phyloP scores from a whole-genome alignment of 148 eudicot genomes.

The Cornus florida region DNA sequence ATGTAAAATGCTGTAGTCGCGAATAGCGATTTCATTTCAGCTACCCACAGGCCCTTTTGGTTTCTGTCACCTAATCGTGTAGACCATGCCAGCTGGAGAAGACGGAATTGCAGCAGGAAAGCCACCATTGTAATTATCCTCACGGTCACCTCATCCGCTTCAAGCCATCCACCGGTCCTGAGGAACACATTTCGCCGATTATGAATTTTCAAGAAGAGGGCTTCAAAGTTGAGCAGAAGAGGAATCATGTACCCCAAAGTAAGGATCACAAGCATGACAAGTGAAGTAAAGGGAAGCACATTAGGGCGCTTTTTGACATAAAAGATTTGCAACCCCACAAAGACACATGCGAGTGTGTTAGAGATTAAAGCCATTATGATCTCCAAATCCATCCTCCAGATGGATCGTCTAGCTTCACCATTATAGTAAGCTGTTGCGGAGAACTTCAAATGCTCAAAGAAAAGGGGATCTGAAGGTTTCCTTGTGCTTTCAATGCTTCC shows the following conservation, averaged over 20 bases:
- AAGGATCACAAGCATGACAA: conserved; percentile 14
- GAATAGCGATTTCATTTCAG: conserved; percentile 14
- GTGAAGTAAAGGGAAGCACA: conserved; percentile 6
- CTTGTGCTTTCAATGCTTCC: conserved; percentile 23
- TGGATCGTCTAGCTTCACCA: neutral
- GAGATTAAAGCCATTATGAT: conserved; percentile 22
- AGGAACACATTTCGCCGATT: no score
- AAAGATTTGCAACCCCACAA: conserved; percentile 8
- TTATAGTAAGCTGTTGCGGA: neutral
- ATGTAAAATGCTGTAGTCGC: neutral
- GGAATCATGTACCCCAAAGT: no score
- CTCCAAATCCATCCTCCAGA: conserved; percentile 22
- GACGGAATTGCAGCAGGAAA: conserved; percentile 24
- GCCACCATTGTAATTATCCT: conserved; percentile 15
- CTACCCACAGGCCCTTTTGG: conserved; percentile 1
- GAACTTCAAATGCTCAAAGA: conserved; percentile 4
- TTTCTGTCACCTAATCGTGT: neutral
- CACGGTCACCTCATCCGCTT: conserved; percentile 17
- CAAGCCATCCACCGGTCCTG: conserved; percentile 1
- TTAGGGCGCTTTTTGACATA: conserved; percentile 7
- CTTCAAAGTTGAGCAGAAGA: conserved; percentile 15
- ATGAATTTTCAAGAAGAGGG: neutral
- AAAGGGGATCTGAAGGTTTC: conserved; percentile 3
- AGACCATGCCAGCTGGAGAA: conserved; percentile 16
- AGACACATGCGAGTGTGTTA: conserved; percentile 14